phyloP scores from a whole-genome alignment of 1,284 basidiomycete species.

The Ustilago loliicola region DNA sequence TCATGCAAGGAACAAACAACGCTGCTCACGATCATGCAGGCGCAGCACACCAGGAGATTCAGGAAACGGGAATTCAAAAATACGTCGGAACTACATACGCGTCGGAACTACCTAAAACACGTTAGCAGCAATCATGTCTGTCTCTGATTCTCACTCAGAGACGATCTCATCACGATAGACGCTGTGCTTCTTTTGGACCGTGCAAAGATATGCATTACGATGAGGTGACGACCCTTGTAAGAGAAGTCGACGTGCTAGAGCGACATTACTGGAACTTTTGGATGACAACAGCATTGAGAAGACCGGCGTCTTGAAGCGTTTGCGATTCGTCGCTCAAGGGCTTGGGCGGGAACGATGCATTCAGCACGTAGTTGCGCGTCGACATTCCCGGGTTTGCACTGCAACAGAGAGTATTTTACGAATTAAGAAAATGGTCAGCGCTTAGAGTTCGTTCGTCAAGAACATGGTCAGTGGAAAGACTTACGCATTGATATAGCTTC shows the following conservation, averaged over 20 bases:
- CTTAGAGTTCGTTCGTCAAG: neutral
- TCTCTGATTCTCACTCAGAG: neutral
- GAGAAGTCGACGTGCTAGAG: neutral
- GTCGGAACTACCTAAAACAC: too few species aligned
- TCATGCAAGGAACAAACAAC: too few species aligned
- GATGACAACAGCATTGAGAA: slow-evolving; percentile 67
- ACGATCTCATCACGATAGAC: neutral
- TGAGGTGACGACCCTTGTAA: neutral
- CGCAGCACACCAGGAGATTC: too few species aligned
- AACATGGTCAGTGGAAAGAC: slow-evolving; percentile 70
- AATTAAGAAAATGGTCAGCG: slow-evolving; percentile 4
- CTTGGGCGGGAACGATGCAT: slow-evolving; percentile 68
- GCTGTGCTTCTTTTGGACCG: neutral
- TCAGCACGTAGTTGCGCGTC: slow-evolving; percentile 58
- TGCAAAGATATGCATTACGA: slow-evolving; percentile 4
- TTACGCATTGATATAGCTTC: slow-evolving; percentile 89
- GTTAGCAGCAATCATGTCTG: neutral
- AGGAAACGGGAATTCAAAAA: too few species aligned
- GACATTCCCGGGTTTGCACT: slow-evolving; percentile 65
- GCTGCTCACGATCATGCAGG: too few species aligned
- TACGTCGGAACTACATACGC: too few species aligned
- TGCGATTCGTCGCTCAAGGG: slow-evolving; percentile 62
- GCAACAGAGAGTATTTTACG: neutral
- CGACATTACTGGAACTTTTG: slow-evolving; percentile 56
- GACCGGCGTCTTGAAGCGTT: slow-evolving; percentile 63